phyloP scores from a whole-genome alignment of 768 basidiomycete genomes.

The Sporobolomyces phaffii region DNA sequence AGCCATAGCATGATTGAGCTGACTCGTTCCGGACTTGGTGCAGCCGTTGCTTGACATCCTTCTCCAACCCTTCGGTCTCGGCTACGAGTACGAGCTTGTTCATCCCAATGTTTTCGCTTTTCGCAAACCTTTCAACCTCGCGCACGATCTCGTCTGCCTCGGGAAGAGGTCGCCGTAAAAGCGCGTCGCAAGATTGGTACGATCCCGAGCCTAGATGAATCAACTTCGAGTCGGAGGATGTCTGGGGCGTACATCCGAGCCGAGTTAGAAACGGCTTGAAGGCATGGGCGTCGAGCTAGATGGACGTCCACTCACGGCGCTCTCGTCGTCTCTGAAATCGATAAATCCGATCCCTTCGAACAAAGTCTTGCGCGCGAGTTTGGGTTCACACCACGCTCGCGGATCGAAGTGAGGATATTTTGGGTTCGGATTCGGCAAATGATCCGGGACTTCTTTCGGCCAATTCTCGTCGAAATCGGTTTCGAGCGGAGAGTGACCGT shows the following conservation, averaged over 20 bases:
- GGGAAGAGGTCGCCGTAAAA: not conserved
- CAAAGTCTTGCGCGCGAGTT: not conserved
- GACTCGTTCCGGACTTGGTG: not conserved
- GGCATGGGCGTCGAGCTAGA: too few relatives aligned
- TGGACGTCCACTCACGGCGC: too few relatives aligned
- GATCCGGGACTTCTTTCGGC: not conserved
- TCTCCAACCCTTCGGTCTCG: not conserved
- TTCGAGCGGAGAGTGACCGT: conserved; percentile 23
- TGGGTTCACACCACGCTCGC: not conserved
- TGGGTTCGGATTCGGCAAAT: not conserved
- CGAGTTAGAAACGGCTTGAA: too few relatives aligned
- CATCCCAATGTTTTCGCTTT: not conserved
- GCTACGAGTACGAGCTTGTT: conserved; percentile 6
- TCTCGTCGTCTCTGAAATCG: not conserved
- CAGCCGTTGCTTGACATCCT: not conserved
- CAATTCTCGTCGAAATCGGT: conserved; percentile 3
- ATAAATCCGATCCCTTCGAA: conserved; percentile 17
- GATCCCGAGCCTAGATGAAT: not conserved
- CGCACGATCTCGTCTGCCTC: not conserved
- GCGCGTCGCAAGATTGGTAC: conserved; percentile 1
- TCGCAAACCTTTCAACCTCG: not conserved
- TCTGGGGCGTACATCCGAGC: not conserved
- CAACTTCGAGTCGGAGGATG: not conserved
- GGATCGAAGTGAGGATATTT: not conserved
- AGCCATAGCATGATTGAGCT: too few relatives aligned